These are phyloP conservation scores for Coemansia sp. DNA, from an alignment of 192 early-diverging fungal genomes.

Conservation along the genomic window DNA sequence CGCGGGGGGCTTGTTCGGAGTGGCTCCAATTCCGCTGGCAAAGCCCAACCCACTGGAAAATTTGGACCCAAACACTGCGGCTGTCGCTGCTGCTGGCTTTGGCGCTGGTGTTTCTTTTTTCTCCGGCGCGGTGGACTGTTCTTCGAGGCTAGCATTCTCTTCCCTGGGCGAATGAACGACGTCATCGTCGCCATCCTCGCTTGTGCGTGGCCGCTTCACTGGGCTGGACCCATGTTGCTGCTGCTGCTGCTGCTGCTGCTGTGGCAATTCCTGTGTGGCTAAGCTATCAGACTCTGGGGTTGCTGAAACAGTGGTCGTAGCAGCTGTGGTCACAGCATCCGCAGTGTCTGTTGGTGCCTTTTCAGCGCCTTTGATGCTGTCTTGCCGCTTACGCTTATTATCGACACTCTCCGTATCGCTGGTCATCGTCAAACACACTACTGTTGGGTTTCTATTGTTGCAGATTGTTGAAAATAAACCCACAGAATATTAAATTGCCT, in stretches of 20 bases:
- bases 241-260: not conserved
- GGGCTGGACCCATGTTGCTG: conserved; percentile 33
- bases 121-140: not conserved
- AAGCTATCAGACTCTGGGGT: not conserved
- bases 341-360: not conserved
- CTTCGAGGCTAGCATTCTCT: not conserved
- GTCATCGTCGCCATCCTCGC: conserved; percentile 27
- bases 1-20: conserved; percentile 16
- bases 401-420: conserved; percentile 21
- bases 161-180: conserved; percentile 8
- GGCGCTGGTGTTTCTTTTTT: conserved; percentile 8
- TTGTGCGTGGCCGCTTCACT: conserved; percentile 46
- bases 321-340: not conserved
- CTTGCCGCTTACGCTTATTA: conserved; percentile 53
- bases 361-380: conserved; percentile 28
- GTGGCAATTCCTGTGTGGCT: not conserved
- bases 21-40: conserved; percentile 13
- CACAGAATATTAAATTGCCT: not conserved
- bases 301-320: not conserved
- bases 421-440: not conserved
- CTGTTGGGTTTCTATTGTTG: not conserved
- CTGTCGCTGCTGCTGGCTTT: conserved; percentile 4
- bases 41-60: conserved; percentile 35
- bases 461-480: not conserved
- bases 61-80: conserved; percentile 22